Base-by-base conservation (phyloP, 352 stramenopile species). In the Halophytophthora polymorphica region DNA sequence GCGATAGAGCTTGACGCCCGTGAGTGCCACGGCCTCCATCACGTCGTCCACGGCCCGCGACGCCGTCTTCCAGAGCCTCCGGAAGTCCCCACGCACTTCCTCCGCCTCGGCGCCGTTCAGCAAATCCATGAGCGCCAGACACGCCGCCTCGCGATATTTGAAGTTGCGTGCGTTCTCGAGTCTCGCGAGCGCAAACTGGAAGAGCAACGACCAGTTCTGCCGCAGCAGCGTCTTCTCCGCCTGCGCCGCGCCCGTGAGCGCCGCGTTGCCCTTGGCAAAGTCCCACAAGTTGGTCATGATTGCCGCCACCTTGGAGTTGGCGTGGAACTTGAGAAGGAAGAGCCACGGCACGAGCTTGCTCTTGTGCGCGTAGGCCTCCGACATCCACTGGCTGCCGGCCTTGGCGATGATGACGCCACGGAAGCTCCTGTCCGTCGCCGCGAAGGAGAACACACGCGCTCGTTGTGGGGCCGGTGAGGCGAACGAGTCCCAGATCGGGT, bases 71-170 rank as follows among this genome's bases (percentile, higher is more conserved):
- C 83, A 93, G 25, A 93, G 41, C 13, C 67, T 67, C 49, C 69
- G 40, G 21, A 93, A 88, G 17, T 80, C 69, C 2, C 56, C 47
- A 22, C 73, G 53, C 25, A 90, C 37, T 5, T 86, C 46, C 1
- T 68, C 56, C 1, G 74, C 72, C 15, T 75, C 67, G 0, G 61
- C 69, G n/a, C 76, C 76, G 19, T 86, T 78, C 1, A 93, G 61
- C 19, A 90, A 49, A 41, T 90, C 80, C 29, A 86, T 50, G 14
- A 93, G 53, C 3, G 77, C 79, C 22, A 68, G 41, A 22, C 80
- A 90, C 7, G 71, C 73, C 7, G 83, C 83, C 60, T 91, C 80
- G 19, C 83, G 80, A 51, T 93, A 93, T 54, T 86, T 88, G 47
- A 90, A 90, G 56, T 93, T 88, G 2, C 77, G 69, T 11, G 73